Conservation (phyloP, 768 basidiomycete species). For the Termitomyces sp. region DNA sequence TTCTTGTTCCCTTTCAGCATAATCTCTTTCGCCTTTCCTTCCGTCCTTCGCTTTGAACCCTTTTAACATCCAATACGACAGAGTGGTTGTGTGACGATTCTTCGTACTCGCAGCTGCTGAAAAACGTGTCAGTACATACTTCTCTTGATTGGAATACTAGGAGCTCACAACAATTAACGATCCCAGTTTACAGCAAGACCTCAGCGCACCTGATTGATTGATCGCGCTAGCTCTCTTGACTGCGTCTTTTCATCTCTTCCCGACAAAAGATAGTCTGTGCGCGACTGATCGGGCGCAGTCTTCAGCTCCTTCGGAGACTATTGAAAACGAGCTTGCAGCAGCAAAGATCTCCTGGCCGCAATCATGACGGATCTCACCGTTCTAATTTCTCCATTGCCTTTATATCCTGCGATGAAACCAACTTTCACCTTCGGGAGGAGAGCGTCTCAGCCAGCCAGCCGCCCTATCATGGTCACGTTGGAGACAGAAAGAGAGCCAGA, state of each 20-base stretch:
- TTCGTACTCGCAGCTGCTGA: background rate
- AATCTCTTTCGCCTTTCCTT: background rate
- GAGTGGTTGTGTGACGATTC: background rate
- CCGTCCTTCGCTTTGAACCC: background rate
- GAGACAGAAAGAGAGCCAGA: slow-evolving; percentile 28
- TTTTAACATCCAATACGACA: background rate
- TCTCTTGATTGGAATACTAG: background rate
- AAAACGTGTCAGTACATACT: background rate
- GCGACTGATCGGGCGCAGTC: background rate
- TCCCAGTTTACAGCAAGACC: background rate
- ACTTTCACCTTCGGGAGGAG: slow-evolving; percentile 30
- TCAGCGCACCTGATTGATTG: background rate
- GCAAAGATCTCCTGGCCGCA: background rate
- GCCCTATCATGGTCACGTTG: slow-evolving; percentile 41
- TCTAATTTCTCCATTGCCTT: slow-evolving; percentile 43
- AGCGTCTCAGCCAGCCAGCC: slow-evolving; percentile 20
- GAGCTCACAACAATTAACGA: background rate
- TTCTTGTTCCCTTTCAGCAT: background rate
- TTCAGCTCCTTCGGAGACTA: background rate
- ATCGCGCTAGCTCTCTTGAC: background rate
- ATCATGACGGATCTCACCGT: slow-evolving; percentile 51
- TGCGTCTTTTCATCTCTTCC: background rate
- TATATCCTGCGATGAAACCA: slow-evolving; percentile 30
- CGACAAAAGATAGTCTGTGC: background rate
- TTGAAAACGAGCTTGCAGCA: background rate